Conservation (phyloP, 2,329 filamentous ascomycete species). For the Onygenales sp. region DNA sequence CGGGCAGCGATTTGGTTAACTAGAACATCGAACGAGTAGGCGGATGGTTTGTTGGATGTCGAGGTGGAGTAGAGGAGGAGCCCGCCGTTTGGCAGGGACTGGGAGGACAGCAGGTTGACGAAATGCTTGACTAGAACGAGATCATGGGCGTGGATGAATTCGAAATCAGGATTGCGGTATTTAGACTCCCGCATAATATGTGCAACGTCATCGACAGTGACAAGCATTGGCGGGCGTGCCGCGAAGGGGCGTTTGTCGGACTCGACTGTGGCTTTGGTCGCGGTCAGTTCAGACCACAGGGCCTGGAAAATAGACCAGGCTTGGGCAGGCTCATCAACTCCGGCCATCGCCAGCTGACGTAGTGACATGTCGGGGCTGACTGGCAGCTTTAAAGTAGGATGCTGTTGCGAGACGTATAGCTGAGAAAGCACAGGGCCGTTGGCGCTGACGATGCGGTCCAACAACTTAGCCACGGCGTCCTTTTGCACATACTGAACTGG, state of each 20-base stretch:
- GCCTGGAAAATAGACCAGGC: conserved; percentile 74
- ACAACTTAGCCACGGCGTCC: conserved; percentile 62
- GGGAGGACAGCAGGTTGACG: conserved; percentile 51
- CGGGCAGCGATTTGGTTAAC: conserved; percentile 44
- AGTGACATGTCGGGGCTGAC: conserved; percentile 53
- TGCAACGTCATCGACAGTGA: conserved; percentile 68
- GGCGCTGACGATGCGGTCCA: conserved; percentile 62
- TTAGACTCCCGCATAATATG: conserved; percentile 71
- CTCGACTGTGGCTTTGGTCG: conserved; percentile 35
- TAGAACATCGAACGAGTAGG: conserved; percentile 59
- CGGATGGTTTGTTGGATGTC: conserved; percentile 57
- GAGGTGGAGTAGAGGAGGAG: conserved; percentile 67
- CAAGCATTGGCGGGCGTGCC: conserved; percentile 54
- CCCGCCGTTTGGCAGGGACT: conserved; percentile 59
- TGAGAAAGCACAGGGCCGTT: conserved; percentile 56
- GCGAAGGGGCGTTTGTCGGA: conserved; percentile 30
- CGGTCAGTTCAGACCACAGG: conserved; percentile 68
- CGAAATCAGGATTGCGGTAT: conserved; percentile 63
- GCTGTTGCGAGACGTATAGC: conserved; percentile 42
- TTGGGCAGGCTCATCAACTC: conserved; percentile 63
- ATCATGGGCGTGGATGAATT: conserved; percentile 77
- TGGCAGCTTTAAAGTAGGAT: conserved; percentile 51
- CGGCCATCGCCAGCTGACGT: conserved; percentile 56
- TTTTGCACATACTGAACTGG: conserved; percentile 64
- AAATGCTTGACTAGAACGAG: conserved; percentile 68